These are phyloP conservation scores for Gossypium lobatum DNA, from an alignment of 441 rosid species.

Conservation along the genomic window DNA sequence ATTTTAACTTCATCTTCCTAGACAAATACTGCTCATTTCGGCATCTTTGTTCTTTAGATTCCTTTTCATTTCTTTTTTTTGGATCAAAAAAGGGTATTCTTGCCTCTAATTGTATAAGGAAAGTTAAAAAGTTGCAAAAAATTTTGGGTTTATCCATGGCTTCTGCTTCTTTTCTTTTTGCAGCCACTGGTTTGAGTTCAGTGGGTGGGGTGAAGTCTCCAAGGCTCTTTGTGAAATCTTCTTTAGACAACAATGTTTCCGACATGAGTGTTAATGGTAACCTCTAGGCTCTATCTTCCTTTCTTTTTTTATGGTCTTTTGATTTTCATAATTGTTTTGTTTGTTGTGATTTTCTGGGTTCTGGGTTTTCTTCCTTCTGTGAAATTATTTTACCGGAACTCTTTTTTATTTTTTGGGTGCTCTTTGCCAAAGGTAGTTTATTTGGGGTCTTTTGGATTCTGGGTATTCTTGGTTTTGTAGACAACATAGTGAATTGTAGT, in stretches of 20 bases:
- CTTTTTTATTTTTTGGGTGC: not conserved
- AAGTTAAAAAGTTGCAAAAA: not conserved
- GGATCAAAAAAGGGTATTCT: not conserved
- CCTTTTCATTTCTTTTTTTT: conserved; percentile 11
- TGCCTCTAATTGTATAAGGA: not conserved
- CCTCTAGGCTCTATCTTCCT: not conserved
- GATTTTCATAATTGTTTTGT: not conserved
- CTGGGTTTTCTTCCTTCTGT: conserved; percentile 16
- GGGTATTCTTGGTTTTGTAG: conserved; percentile 12
- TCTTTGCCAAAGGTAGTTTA: conserved; percentile 4
- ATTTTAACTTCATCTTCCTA: not conserved
- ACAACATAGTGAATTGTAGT: not conserved
- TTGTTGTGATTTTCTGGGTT: conserved; percentile 18
- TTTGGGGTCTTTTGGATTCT: conserved; percentile 20
- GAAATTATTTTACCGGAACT: not conserved
- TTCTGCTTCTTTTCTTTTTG: conserved; percentile 64
- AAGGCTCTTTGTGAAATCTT: conserved; percentile 48
- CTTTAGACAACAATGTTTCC: conserved; percentile 73
- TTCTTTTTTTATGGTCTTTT: not conserved
- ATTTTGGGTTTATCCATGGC: conserved; percentile 41
- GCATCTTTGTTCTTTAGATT: conserved; percentile 41
- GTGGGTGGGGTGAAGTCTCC: conserved; percentile 32
- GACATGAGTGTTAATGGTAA: conserved; percentile 94
- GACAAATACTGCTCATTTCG: conserved; percentile 22
- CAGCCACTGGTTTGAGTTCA: conserved; percentile 47